A percentile compares a stretch with the other conserved stretches of the same genome.
Conservation (phyloP, 352 stramenopile genomes). For the Globisporangium middletonii region DNA sequence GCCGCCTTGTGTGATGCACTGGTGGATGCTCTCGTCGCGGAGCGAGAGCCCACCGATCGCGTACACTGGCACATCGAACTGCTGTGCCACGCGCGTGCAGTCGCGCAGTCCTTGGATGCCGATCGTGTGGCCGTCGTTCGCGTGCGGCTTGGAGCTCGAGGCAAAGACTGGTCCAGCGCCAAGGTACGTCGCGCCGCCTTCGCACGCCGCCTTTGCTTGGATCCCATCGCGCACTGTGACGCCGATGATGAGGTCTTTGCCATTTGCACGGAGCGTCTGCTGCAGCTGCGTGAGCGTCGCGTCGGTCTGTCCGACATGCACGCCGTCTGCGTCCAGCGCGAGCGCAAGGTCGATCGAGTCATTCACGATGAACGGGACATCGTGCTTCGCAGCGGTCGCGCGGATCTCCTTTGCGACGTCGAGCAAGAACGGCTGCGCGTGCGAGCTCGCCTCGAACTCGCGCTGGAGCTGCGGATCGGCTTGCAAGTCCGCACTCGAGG, state of each 20-base stretch:
- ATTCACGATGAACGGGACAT: constrained; percentile 51
- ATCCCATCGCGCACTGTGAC: constrained; percentile 43
- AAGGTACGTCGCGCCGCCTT: constrained; percentile 40
- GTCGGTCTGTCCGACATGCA: constrained; percentile 53
- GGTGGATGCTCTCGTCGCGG: constrained; percentile 25
- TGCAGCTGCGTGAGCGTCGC: constrained; percentile 15
- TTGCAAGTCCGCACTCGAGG: constrained; percentile 21
- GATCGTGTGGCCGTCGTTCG: constrained; percentile 47
- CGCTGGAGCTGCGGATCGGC: constrained; percentile 18
- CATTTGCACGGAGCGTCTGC: constrained; percentile 10
- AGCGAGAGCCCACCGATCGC: constrained; percentile 44
- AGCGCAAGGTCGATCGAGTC: constrained; percentile 45
- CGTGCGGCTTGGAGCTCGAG: constrained; percentile 46
- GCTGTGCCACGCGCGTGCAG: constrained; percentile 15
- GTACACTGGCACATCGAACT: constrained; percentile 37
- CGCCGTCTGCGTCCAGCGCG: constrained; percentile 35
- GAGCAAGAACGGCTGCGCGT: constrained; percentile 23
- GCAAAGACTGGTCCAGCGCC: constrained; percentile 44
- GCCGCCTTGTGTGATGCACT: constrained; percentile 32
- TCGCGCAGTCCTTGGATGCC: constrained; percentile 28
- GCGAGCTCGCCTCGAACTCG: constrained; percentile 16
- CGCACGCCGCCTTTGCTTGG: constrained; percentile 33
- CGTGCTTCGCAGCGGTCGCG: constrained; percentile 23
- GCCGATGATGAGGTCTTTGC: constrained; percentile 37
- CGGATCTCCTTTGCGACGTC: constrained; percentile 31